Evolutionary conservation across 129 eudicot genomes (phyloP).

Genomic region (Lactuca sativa): DNA sequence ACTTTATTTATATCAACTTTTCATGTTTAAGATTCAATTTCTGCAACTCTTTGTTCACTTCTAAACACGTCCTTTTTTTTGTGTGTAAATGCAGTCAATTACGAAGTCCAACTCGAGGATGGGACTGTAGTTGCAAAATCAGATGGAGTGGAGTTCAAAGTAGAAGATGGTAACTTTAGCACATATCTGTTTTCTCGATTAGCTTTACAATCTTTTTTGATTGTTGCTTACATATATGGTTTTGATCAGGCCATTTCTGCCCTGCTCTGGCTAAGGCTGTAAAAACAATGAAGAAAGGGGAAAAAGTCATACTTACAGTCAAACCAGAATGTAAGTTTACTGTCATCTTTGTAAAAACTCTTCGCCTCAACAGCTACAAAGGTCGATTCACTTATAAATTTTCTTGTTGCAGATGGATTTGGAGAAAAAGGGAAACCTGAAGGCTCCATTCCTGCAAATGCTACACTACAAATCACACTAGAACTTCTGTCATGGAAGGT

Average conservation of each 20-base stretch:
- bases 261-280: slow-evolving; percentile 86
- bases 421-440: slow-evolving; percentile 83
- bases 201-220: background rate
- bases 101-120: slow-evolving; percentile 76
- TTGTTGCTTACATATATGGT: slow-evolving; percentile 8
- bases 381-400: background rate
- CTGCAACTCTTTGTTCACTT: background rate
- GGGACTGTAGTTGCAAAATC: slow-evolving; percentile 74
- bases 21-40: background rate
- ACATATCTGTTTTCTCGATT: background rate
- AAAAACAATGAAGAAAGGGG: slow-evolving; percentile 98
- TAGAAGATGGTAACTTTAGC: slow-evolving; percentile 56
- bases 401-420: slow-evolving; percentile 70
- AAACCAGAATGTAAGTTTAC: slow-evolving; percentile 79
- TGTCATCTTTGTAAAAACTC: background rate
- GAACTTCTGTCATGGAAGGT: slow-evolving; percentile 88
- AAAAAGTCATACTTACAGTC: slow-evolving; percentile 67
- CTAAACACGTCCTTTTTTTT: background rate
- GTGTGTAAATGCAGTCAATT: slow-evolving; percentile 52
- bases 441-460: slow-evolving; percentile 85
- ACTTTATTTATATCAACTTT: background rate
- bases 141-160: slow-evolving; percentile 78
- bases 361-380: too few relatives aligned
- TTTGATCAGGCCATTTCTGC: slow-evolving; percentile 66
- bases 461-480: slow-evolving; percentile 54